A percentile compares a stretch with the other conserved stretches of the same genome.
Conservation (phyloP, 169 alveolate species). For the Eimeria sp. region DNA sequence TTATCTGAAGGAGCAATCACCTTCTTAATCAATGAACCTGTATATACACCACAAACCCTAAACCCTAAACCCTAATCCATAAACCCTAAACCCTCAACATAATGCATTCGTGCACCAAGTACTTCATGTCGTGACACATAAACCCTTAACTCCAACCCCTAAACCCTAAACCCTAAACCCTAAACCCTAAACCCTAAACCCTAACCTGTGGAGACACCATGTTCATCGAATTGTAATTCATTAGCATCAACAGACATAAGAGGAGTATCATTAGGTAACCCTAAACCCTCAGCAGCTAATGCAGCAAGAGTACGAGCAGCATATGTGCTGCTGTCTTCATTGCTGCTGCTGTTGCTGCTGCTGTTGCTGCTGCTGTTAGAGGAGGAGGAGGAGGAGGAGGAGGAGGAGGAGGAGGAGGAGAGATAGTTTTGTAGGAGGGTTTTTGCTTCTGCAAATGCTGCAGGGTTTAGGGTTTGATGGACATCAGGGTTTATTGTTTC, state of each 20-base stretch:
- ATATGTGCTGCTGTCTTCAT: neutral
- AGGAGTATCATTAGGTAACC: neutral
- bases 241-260: conserved; percentile 34
- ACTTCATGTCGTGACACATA: neutral
- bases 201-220: conserved; percentile 52
- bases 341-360: conserved; percentile 57
- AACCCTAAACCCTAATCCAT: neutral
- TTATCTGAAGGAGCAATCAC: conserved; percentile 52
- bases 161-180: conserved; percentile 54
- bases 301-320: neutral
- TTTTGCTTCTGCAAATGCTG: neutral
- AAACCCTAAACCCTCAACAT: neutral
- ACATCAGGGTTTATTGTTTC: too few relatives aligned
- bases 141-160: conserved; percentile 28
- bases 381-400: too few relatives aligned
- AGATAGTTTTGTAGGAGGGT: neutral
- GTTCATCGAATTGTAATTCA: neutral
- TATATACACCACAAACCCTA: conserved; percentile 14
- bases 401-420: too few relatives aligned
- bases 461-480: neutral
- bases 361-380: conserved; percentile 2
- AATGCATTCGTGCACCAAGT: too few relatives aligned
- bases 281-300: conserved; percentile 4
- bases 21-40: neutral
- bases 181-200: conserved; percentile 55